phyloP scores from a whole-genome alignment of 2,329 filamentous ascomycete genomes.

The Colletotrichum ledebouriae region DNA sequence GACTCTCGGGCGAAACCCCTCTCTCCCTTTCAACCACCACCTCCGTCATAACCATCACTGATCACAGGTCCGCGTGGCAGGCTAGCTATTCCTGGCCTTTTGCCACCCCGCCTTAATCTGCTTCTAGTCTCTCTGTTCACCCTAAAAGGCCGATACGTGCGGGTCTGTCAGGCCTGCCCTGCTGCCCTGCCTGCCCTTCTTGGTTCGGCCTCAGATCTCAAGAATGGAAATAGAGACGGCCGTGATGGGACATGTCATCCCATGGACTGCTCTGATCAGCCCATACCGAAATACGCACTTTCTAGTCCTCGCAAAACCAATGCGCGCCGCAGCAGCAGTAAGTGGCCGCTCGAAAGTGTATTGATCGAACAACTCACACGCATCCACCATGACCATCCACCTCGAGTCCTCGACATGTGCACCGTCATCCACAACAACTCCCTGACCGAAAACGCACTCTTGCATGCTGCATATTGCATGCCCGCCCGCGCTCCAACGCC shows the following conservation, averaged over 20 bases:
- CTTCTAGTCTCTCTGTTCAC: not conserved
- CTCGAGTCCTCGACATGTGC: too few relatives aligned
- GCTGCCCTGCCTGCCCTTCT: too few relatives aligned
- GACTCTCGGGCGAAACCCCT: slow-evolving; percentile 39
- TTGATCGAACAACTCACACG: slow-evolving; percentile 13
- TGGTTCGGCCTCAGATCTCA: not conserved
- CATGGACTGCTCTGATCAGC: slow-evolving; percentile 21
- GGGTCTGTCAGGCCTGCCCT: not conserved
- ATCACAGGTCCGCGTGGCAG: slow-evolving; percentile 20
- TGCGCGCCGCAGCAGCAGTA: not conserved
- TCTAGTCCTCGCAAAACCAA: not conserved
- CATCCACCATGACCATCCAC: not conserved
- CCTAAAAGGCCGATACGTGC: too few relatives aligned
- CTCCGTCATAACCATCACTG: slow-evolving; percentile 9
- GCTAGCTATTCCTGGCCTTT: slow-evolving; percentile 16
- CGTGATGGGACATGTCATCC: slow-evolving; percentile 34
- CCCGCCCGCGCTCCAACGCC: not conserved
- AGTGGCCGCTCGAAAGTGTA: slow-evolving; percentile 7
- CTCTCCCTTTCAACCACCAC: slow-evolving; percentile 1
- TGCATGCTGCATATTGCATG: slow-evolving; percentile 17
- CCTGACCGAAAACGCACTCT: slow-evolving; percentile 35
- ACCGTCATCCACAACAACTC: not conserved
- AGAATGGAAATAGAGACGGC: not conserved
- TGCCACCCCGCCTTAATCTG: not conserved
- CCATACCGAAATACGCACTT: slow-evolving; percentile 16